Base-by-base conservation (phyloP, 352 stramenopile species). In the Globisporangium canariense region DNA sequence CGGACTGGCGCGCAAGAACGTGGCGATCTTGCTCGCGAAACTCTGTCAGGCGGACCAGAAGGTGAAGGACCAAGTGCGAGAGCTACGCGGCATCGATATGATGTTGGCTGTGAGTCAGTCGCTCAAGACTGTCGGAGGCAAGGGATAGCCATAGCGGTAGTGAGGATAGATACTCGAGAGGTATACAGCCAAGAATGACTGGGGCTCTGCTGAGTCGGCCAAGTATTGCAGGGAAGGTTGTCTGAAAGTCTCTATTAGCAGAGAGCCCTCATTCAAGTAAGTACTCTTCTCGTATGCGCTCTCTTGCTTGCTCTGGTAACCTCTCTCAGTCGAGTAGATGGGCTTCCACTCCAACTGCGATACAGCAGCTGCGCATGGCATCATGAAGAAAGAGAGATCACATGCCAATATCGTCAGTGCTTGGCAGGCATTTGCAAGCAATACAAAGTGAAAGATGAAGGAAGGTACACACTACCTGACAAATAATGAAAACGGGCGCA, bases 71-170 rank as follows among this genome's bases (percentile, higher is more conserved):
- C n/a, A 22, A 7, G 72, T 94, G 8, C 81, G 83, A 0, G 70
- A 77, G 14, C 59, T 94, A 10, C 78, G 85, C 20, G 85, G 85
- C 0, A 90, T 94, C 40, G 85, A 92, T 64, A 92, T 94, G 75
- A 89, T 94, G 81, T 55, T 91, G 22, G 74, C 63, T 5, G 73
- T 91, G 36, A 88, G 81, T 46, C 76, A 82, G 60, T 85, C 79
- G 8, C 56, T 89, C 0, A 64, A 75, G n/a, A 28, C 16, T 16
- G 10, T 10, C 3, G 30, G 18, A 3, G 16, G 16, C n/a, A 58
- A 58, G 51, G 30, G 18, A 58, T 40, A 10, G 25, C 30, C 25
- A 22, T 11, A 9, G 43, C 43, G 18, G 13, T 22, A 22, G 43
- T 47, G 20, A 50, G 30, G 45, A 25, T 16, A 51, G 25, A 28